Evolutionary conservation across 805 yeast genomes (phyloP), one percentile per base, ranked within the genome.

Genomic region (Candida suzukii): DNA sequence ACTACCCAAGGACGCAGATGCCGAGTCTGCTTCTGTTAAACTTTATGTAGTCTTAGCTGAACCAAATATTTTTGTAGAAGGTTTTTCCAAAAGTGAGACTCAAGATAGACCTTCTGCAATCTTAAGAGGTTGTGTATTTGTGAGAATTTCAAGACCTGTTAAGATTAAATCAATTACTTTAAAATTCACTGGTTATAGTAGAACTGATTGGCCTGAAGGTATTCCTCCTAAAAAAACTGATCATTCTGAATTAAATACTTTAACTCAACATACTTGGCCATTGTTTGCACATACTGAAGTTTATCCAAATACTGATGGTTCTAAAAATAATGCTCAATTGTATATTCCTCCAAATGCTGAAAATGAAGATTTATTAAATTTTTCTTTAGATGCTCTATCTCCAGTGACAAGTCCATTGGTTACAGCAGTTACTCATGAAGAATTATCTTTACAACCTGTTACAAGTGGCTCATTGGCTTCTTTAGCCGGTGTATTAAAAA

Each of bases 171-270:
- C 74, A 17, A 75, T 90, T 12, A 57, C 65, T 4, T 66, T 90
- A 37, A 66, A 70, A 2, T 78, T 90, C 50, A 70, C 71, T 40
- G 97, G 96, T 1, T 56, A 60, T 2, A 74, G 84, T 29, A 71
- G 84, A 48, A 90, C 96, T 0, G 96, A 90, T 46, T 90, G 97
- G 96, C 97, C 97, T 3, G 97, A 93, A 55, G 99, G 99, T 2
- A 90, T 91, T 17, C 98, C 98, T 0, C 96, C 97, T 0, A 86
- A 83, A 56, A 79, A 80, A 49, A 67, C 68, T 16, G 83, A 79
- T 13, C 80, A 75, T 45, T 59, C 61, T 27, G 99, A 93, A 50
- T 59, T 72, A 19, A 75, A 74, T 46, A 83, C 76, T 40, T 57
- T 90, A 20, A 73, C 87, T 24, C 73, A 76, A 39, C 97, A 91